A percentile compares a stretch with the other conserved stretches of the same genome.
These are phyloP conservation scores for Diutina sp. DNA, from an alignment of 1,139 yeast genomes.

Conservation along the genomic window DNA sequence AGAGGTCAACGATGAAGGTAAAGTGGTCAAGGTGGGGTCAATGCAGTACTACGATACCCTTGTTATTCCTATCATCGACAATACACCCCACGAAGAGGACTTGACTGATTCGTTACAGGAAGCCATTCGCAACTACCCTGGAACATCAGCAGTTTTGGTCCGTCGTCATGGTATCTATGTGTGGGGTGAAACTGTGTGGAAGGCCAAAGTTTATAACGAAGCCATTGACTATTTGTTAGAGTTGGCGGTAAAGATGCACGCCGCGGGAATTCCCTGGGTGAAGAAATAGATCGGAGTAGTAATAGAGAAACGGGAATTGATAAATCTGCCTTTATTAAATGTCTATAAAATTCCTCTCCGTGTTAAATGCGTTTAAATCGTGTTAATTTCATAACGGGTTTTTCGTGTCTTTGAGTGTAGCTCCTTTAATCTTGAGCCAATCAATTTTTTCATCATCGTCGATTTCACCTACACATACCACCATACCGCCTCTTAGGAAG, in stretches of 20 bases:
- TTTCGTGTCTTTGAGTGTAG: conserved; percentile 25
- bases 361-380: neutral
- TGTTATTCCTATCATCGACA: conserved; percentile 81
- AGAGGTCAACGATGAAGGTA: conserved; percentile 20
- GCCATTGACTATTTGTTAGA: conserved; percentile 85
- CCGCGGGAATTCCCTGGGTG: conserved; percentile 40
- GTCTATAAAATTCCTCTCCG: neutral
- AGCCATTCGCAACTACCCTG: conserved; percentile 58
- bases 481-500: conserved; percentile 70
- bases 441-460: conserved; percentile 46
- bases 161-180: conserved; percentile 91
- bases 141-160: conserved; percentile 75
- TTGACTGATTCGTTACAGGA: conserved; percentile 54
- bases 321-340: neutral
- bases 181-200: conserved; percentile 91
- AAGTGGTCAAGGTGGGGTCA: conserved; percentile 50
- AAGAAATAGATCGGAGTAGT: neutral
- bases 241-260: conserved; percentile 70
- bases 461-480: conserved; percentile 65
- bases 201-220: conserved; percentile 86
- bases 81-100: conserved; percentile 81
- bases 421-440: conserved; percentile 40
- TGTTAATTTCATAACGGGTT: conserved; percentile 17
- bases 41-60: conserved; percentile 64
- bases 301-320: neutral